Conservation (phyloP, 2,329 filamentous ascomycete species). For the Trichoderma guizhouense region DNA sequence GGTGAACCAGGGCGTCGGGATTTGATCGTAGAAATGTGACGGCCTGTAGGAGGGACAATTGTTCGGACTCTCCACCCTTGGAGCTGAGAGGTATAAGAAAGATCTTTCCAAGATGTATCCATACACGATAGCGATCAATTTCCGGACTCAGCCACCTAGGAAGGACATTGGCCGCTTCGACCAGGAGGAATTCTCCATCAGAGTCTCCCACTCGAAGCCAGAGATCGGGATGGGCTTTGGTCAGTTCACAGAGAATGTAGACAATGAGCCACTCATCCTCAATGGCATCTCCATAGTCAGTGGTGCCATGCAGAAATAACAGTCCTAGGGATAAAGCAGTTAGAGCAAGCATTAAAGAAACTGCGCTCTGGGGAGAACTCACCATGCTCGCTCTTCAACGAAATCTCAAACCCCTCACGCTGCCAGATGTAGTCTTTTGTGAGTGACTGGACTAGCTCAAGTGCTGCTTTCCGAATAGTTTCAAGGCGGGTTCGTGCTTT, state of each 20-base stretch:
- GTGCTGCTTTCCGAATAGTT: constrained; percentile 65
- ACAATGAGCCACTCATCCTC: constrained; percentile 98
- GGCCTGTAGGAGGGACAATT: constrained; percentile 62
- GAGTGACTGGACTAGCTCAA: constrained; percentile 58
- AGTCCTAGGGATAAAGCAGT: constrained; percentile 38
- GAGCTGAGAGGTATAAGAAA: constrained; percentile 61
- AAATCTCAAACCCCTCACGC: constrained; percentile 72
- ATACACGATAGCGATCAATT: constrained; percentile 81
- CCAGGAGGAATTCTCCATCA: constrained; percentile 91
- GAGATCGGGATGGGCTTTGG: constrained; percentile 64
- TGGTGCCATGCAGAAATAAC: constrained; percentile 68
- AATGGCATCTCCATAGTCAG: constrained; percentile 89
- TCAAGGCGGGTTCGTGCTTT: constrained; percentile 66
- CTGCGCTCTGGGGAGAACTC: no score
- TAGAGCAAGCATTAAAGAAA: background rate
- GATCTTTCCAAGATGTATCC: constrained; percentile 77
- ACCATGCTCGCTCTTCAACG: constrained; percentile 59
- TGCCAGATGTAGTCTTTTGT: constrained; percentile 96
- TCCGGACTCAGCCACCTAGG: constrained; percentile 92
- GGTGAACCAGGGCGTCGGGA: constrained; percentile 62
- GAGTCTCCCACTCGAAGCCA: constrained; percentile 84
- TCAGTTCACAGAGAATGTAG: constrained; percentile 80
- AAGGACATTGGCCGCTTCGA: constrained; percentile 85
- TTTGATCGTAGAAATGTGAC: constrained; percentile 55
- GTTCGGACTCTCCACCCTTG: constrained; percentile 25